Evolutionary conservation across 192 early-diverging fungal genomes (phyloP), one percentile per base, ranked within the genome.

Genomic region (Backusella luteola): DNA sequence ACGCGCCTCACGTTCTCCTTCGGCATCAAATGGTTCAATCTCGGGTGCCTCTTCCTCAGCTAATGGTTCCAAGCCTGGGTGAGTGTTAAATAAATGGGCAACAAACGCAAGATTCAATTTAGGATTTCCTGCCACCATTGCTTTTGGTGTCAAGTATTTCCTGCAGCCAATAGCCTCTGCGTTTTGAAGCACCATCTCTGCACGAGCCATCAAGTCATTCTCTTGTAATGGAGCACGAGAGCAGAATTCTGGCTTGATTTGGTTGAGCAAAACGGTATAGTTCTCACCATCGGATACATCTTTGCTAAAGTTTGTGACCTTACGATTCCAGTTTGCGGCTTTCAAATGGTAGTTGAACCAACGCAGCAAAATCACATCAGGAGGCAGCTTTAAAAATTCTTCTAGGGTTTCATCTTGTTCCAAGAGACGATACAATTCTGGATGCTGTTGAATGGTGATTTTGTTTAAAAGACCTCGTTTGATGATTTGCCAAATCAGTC

Each of bases 321-420:
- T 74, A 32, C 34, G 19, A 38, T 87, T 76, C 93, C 95, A 98
- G 29, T 92, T 93, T 39, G 96, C 96, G 68, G 94, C 94, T 73
- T 95, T 97, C 77, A 99, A 83, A 80, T 99, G 98, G 86, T 97
- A 99, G 87, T 99, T 99, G 89, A 98, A 97, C 98, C 98, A 99
- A 72, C 98, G 87, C 81, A 99, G 86, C 77, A 99, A 88, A 80
- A 99, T 98, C 70, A 96, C 95, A 77, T 99, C 98, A 42, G 95
- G 93, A 39, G 98, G 96, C 63, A 99, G 89, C 79, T 94, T 93
- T 23, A 98, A 83, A 82, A 98, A 96, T 71, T 97, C 92, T 80
- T 98, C 97, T 11, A 99, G 87, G 34, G 92, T 92, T 86, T 99
- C 98, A 44, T 91, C 96, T 63, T 94, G 88, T 80, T 98, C 94